Evolutionary conservation across 2,329 filamentous ascomycete genomes (phyloP).

Genomic region (Lecanoromycetidae sp.): DNA sequence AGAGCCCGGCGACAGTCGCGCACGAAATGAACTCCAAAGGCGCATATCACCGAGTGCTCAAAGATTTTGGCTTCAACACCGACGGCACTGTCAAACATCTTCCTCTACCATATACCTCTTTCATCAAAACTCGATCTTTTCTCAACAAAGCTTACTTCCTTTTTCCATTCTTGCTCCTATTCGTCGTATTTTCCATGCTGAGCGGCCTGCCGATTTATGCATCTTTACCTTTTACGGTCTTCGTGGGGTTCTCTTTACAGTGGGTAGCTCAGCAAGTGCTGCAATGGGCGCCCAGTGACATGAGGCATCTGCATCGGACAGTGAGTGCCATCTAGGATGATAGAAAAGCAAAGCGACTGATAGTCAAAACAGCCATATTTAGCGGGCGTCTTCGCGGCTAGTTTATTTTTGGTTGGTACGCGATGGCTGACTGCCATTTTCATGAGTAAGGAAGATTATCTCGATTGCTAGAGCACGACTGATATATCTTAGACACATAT

Average conservation of each 20-base stretch:
- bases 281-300: conserved; percentile 72
- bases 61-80: conserved; percentile 71
- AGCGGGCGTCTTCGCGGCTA: conserved; percentile 81
- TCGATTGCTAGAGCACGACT: conserved; percentile 21
- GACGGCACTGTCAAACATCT: conserved; percentile 60
- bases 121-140: conserved; percentile 64
- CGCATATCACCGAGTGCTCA: conserved; percentile 71
- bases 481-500: conserved; percentile 46
- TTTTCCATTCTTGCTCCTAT: conserved; percentile 70
- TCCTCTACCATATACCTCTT: conserved; percentile 60
- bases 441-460: conserved; percentile 40
- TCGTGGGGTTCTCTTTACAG: conserved; percentile 59
- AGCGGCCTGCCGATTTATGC: conserved; percentile 62
- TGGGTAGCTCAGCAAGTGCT: conserved; percentile 66
- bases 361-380: conserved; percentile 58
- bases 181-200: conserved; percentile 57
- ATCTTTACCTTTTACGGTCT: conserved; percentile 59
- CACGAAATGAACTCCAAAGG: conserved; percentile 76
- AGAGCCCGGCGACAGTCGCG: conserved; percentile 76
- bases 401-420: conserved; percentile 67
- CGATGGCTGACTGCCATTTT: conserved; percentile 66
- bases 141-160: conserved; percentile 80
- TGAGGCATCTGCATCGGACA: conserved; percentile 82
- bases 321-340: conserved; percentile 37
- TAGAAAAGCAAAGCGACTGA: background rate